phyloP scores from a whole-genome alignment of 163 green algal genomes.

The Scenedesmus sp. region DNA sequence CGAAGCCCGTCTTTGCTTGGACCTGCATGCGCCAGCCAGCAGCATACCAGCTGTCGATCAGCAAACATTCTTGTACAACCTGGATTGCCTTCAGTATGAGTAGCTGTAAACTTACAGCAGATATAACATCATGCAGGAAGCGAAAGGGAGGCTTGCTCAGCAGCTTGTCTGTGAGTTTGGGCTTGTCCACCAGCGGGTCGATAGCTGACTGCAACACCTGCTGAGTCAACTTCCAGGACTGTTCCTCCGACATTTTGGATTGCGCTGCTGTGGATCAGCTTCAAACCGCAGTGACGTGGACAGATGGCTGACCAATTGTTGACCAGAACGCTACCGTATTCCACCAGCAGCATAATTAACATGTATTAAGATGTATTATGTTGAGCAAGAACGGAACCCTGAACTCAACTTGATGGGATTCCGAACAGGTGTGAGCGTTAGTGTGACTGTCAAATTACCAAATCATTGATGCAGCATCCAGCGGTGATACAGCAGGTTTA shows the following conservation, averaged over 20 bases:
- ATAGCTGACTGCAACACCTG: slow-evolving; percentile 47
- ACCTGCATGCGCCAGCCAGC: slow-evolving; percentile 65
- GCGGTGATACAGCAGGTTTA: neutral
- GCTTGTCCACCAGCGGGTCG: slow-evolving; percentile 71
- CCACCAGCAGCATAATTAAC: neutral
- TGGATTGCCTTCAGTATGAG: neutral
- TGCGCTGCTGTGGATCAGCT: neutral
- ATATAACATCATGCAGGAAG: slow-evolving; percentile 90
- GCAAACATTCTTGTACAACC: no score
- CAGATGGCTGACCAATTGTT: slow-evolving; percentile 17
- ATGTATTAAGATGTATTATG: neutral
- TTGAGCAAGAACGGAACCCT: neutral
- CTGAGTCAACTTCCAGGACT: slow-evolving; percentile 29
- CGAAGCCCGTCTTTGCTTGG: slow-evolving; percentile 81
- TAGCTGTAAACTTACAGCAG: slow-evolving; percentile 67
- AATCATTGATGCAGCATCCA: neutral
- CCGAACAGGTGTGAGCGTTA: neutral
- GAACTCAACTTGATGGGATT: no score
- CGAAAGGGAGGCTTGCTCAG: slow-evolving; percentile 88
- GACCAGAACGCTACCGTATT: neutral
- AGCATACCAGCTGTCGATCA: neutral
- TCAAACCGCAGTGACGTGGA: neutral
- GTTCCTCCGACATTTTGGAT: neutral
- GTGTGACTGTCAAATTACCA: neutral
- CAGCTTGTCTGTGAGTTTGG: slow-evolving; percentile 82